phyloP scores from a whole-genome alignment of 2,329 filamentous ascomycete genomes.

The Neopestalotiopsis sp. region DNA sequence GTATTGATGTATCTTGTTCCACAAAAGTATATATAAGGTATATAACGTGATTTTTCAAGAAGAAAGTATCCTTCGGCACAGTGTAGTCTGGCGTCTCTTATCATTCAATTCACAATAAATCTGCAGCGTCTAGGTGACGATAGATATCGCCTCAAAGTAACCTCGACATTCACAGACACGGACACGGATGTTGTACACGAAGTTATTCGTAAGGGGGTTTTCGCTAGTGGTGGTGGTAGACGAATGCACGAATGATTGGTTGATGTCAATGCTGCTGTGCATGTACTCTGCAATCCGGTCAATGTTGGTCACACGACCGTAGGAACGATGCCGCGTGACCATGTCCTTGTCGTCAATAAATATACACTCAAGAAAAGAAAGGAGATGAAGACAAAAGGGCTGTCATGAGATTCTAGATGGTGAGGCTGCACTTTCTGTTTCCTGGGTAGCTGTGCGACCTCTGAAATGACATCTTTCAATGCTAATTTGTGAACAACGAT shows the following conservation, averaged over 20 bases:
- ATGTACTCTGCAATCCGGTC: not conserved
- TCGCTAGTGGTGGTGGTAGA: not conserved
- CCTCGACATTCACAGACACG: too few species aligned
- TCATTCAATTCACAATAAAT: too few species aligned
- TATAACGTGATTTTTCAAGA: not conserved
- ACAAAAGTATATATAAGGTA: not conserved
- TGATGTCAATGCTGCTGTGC: not conserved
- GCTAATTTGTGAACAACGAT: not conserved
- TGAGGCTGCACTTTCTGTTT: not conserved
- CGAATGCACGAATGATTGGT: not conserved
- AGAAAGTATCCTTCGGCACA: not conserved
- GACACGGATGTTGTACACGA: too few species aligned
- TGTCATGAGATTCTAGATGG: not conserved
- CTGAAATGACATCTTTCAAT: not conserved
- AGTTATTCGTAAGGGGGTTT: too few species aligned
- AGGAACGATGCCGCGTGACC: too few species aligned
- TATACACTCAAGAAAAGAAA: not conserved
- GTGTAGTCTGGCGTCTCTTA: too few species aligned
- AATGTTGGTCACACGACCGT: too few species aligned
- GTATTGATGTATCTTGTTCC: slow-evolving; percentile 19
- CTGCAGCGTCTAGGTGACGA: too few species aligned
- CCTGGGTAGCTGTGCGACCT: not conserved
- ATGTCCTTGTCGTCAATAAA: not conserved
- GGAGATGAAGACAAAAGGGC: not conserved
- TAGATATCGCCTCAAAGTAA: too few species aligned